Evolutionary conservation across 768 basidiomycete species (phyloP).

Genomic region (Asterophora parasitica): DNA sequence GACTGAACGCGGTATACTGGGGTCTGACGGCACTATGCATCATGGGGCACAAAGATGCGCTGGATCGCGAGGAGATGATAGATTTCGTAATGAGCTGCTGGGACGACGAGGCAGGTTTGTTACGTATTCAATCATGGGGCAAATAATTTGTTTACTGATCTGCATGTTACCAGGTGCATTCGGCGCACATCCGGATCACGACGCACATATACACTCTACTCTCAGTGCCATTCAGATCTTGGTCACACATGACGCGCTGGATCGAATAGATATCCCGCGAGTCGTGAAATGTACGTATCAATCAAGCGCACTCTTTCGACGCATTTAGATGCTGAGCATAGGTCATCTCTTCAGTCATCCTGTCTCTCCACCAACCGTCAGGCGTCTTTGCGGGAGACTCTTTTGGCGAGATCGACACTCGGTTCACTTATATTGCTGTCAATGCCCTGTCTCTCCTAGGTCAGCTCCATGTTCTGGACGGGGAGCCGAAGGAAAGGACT

Average conservation of each 20-base stretch:
- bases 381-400: slow-evolving; percentile 88
- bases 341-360: slow-evolving; percentile 52
- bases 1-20: slow-evolving; percentile 97
- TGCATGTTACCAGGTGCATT: slow-evolving; percentile 65
- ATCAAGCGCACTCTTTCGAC: neutral
- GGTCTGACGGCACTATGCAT: slow-evolving; percentile 83
- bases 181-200: slow-evolving; percentile 89
- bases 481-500: slow-evolving; percentile 58
- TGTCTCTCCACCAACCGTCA: slow-evolving; percentile 78
- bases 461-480: slow-evolving; percentile 62
- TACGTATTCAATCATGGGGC: slow-evolving; percentile 12
- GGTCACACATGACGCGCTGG: slow-evolving; percentile 75
- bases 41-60: slow-evolving; percentile 73
- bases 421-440: slow-evolving; percentile 88
- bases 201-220: slow-evolving; percentile 84
- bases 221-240: slow-evolving; percentile 92
- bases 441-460: slow-evolving; percentile 79
- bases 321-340: too few relatives aligned
- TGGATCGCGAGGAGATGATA: slow-evolving; percentile 81
- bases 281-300: slow-evolving; percentile 63
- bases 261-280: slow-evolving; percentile 63
- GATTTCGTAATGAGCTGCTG: slow-evolving; percentile 92
- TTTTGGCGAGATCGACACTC: slow-evolving; percentile 91
- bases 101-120: slow-evolving; percentile 79
- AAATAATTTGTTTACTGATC: slow-evolving; percentile 1